Conservation (phyloP, 768 basidiomycete species). For the Amanita inopinata region DNA sequence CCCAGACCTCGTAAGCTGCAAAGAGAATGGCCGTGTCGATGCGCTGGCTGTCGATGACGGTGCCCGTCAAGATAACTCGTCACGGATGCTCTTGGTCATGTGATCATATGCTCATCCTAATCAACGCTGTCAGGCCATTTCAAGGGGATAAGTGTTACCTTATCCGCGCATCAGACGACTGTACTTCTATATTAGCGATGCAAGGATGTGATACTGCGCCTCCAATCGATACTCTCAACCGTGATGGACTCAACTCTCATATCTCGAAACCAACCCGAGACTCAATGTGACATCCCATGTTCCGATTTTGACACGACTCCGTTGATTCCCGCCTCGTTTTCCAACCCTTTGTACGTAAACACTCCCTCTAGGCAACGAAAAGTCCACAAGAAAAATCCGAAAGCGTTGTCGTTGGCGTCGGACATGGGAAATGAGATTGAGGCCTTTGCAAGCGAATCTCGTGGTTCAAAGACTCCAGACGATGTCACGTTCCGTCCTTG, state of each 20-base stretch:
- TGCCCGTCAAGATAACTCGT: too few species aligned
- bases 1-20: too few species aligned
- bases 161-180: too few species aligned
- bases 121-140: too few species aligned
- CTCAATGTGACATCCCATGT: not conserved
- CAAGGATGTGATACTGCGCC: too few species aligned
- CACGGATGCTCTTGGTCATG: too few species aligned
- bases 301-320: not conserved
- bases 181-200: too few species aligned
- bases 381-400: not conserved
- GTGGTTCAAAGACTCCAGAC: not conserved
- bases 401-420: not conserved
- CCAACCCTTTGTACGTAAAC: constrained; percentile 1
- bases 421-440: not conserved
- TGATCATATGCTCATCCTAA: too few species aligned
- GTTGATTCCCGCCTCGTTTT: not conserved
- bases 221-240: not conserved
- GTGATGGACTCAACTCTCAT: not conserved
- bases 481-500: not conserved
- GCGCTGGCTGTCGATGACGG: too few species aligned
- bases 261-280: not conserved
- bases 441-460: not conserved
- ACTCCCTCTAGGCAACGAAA: not conserved
- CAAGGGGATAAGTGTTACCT: too few species aligned
- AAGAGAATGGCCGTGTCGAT: too few species aligned